Evolutionary conservation across 1,284 basidiomycete species (phyloP).

Genomic region (Cryptococcus wingfieldii): DNA sequence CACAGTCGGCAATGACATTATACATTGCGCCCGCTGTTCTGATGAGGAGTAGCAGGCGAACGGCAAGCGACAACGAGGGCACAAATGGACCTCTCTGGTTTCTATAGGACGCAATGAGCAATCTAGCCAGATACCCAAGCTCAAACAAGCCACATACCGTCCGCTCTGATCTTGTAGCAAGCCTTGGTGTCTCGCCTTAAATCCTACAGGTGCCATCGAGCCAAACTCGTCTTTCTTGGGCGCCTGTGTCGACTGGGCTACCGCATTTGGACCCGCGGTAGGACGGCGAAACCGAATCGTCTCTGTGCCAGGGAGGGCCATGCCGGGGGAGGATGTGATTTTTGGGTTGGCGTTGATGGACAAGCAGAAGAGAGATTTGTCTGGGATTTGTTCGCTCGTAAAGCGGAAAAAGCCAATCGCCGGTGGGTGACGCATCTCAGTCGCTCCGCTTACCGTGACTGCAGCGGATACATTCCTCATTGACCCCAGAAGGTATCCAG

Average conservation of each 20-base stretch:
- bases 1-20: constrained; percentile 91
- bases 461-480: background rate
- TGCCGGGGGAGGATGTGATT: constrained; percentile 4
- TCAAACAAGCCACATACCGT: constrained; percentile 26
- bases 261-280: constrained; percentile 39
- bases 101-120: constrained; percentile 8
- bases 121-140: background rate
- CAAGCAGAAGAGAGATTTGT: background rate
- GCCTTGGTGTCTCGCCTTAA: constrained; percentile 46
- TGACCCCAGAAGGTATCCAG: constrained; percentile 1
- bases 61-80: constrained; percentile 73
- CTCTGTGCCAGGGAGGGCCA: constrained; percentile 45
- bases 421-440: background rate
- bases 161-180: constrained; percentile 47
- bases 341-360: background rate
- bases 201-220: constrained; percentile 33
- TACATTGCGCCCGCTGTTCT: constrained; percentile 90
- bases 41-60: constrained; percentile 76
- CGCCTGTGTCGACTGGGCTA: constrained; percentile 15
- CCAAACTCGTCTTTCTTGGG: constrained; percentile 44
- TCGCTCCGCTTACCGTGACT: background rate
- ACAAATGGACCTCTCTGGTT: constrained; percentile 61
- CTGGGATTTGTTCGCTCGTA: background rate
- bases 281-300: constrained; percentile 45
- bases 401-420: background rate